These are phyloP conservation scores for Quercus gilva DNA, from an alignment of 306 rosid genomes.

Conservation along the genomic window DNA sequence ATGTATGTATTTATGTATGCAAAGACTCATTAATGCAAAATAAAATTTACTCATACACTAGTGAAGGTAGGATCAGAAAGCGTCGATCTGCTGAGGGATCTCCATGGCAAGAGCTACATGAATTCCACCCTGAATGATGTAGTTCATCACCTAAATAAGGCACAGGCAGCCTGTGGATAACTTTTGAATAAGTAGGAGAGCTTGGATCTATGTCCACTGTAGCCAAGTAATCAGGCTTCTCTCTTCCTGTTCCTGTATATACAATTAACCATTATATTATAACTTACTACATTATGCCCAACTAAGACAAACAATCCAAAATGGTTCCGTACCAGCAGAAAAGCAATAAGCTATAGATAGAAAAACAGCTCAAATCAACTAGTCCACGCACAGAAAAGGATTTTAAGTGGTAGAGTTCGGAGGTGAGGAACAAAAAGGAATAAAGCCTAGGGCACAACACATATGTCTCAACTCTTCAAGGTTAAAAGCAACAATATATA, in stretches of 20 bases:
- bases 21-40: background rate
- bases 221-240: constrained; percentile 91
- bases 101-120: constrained; percentile 96
- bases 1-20: background rate
- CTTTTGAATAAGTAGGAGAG: constrained; percentile 81
- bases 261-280: background rate
- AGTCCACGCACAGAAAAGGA: background rate
- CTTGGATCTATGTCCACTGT: constrained; percentile 86
- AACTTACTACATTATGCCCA: background rate
- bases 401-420: background rate
- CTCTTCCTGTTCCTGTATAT: constrained; percentile 71
- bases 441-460: too few relatives aligned
- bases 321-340: background rate
- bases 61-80: constrained; percentile 65
- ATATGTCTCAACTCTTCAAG: too few relatives aligned
- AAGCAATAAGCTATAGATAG: background rate
- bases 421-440: background rate
- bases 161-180: constrained; percentile 65
- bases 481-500: background rate
- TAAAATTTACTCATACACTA: constrained; percentile 45
- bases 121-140: constrained; percentile 93
- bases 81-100: constrained; percentile 68
- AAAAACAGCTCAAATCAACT: background rate
- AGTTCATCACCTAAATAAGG: constrained; percentile 79
- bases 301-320: background rate